phyloP scores from a whole-genome alignment of 2,329 filamentous ascomycete species.

The Dryadomyces quercus-mongolicae region DNA sequence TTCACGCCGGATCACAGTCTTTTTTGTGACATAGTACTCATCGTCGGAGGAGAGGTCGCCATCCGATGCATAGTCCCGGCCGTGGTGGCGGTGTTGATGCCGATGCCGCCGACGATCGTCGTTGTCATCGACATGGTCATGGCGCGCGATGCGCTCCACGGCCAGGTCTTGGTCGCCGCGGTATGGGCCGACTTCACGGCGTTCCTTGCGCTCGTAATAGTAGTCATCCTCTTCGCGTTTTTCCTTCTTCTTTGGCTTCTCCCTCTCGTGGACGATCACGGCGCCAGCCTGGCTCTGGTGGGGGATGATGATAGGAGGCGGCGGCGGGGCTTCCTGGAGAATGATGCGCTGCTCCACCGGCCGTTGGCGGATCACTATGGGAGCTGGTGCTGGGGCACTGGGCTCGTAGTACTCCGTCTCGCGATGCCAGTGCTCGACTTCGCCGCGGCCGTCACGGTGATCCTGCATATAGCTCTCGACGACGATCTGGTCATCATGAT shows the following conservation, averaged over 20 bases:
- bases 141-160: constrained; percentile 16
- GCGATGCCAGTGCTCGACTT: constrained; percentile 47
- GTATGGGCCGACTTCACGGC: constrained; percentile 29
- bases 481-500: constrained; percentile 33
- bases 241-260: constrained; percentile 10
- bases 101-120: constrained; percentile 20
- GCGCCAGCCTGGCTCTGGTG: constrained; percentile 4
- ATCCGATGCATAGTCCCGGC: constrained; percentile 23
- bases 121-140: constrained; percentile 20
- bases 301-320: constrained; percentile 37
- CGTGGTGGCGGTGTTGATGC: constrained; percentile 23
- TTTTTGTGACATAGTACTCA: constrained; percentile 28
- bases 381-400: constrained; percentile 28
- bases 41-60: constrained; percentile 26
- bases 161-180: constrained; percentile 20
- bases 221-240: constrained; percentile 29
- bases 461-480: constrained; percentile 42
- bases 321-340: constrained; percentile 42
- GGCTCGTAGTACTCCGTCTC: constrained; percentile 51
- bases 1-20: constrained; percentile 37
- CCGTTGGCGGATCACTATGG: constrained; percentile 45
- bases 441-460: constrained; percentile 34
- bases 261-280: constrained; percentile 17
- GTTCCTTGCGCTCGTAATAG: constrained; percentile 38
- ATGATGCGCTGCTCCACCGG: constrained; percentile 48